These are phyloP conservation scores for Lactarius hatsudake DNA, from an alignment of 768 basidiomycete species.

Conservation along the genomic window DNA sequence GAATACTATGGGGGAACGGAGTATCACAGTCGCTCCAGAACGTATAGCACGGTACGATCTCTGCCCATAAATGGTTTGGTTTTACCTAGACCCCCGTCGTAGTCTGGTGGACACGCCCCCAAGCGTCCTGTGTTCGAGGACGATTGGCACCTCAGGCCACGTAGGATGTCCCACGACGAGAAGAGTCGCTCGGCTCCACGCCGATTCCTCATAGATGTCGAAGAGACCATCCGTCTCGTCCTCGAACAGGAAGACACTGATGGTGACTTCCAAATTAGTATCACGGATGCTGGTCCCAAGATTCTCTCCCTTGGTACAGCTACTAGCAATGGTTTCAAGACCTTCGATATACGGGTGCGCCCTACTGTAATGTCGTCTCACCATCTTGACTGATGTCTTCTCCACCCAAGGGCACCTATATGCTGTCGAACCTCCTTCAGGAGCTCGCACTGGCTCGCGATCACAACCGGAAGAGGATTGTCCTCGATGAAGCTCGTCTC, in stretches of 20 bases:
- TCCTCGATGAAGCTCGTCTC: slow-evolving; percentile 97
- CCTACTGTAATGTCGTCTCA: neutral
- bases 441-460: slow-evolving; percentile 96
- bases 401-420: slow-evolving; percentile 83
- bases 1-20: slow-evolving; percentile 83
- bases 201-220: slow-evolving; percentile 94
- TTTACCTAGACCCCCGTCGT: slow-evolving; percentile 20
- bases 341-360: slow-evolving; percentile 88
- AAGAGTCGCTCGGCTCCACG: slow-evolving; percentile 70
- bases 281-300: slow-evolving; percentile 96
- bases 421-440: slow-evolving; percentile 98
- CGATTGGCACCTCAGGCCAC: slow-evolving; percentile 66
- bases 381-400: slow-evolving; percentile 17
- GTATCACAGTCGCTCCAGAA: slow-evolving; percentile 76
- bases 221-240: slow-evolving; percentile 94
- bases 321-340: slow-evolving; percentile 96
- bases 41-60: slow-evolving; percentile 76
- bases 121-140: slow-evolving; percentile 76
- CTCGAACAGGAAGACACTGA: slow-evolving; percentile 98
- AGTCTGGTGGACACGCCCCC: slow-evolving; percentile 38
- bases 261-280: slow-evolving; percentile 92
- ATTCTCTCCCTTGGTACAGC: slow-evolving; percentile 94
- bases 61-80: neutral
- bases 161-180: slow-evolving; percentile 92
- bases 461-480: slow-evolving; percentile 92